Conservation (phyloP, 176 grass and related monocot species). For the Oryza nivara region DNA sequence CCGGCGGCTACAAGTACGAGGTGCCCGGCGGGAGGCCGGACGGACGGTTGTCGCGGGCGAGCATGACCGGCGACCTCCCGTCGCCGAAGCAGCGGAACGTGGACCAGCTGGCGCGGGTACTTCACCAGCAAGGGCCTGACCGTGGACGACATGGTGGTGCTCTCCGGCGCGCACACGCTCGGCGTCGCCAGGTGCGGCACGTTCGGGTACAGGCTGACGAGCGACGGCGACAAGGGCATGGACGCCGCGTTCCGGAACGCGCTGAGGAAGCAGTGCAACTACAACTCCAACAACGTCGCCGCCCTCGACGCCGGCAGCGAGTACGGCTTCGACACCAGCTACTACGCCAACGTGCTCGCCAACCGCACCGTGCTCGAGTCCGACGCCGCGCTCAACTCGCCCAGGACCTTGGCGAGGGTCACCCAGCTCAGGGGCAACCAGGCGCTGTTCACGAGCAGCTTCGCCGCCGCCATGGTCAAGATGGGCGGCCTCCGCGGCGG, state of each 20-base stretch:
- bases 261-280: conserved; percentile 42
- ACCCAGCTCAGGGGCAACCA: conserved; percentile 23
- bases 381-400: conserved; percentile 55
- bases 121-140: conserved; percentile 50
- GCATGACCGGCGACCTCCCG: conserved; percentile 37
- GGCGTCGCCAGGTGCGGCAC: conserved; percentile 34
- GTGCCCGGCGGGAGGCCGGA: conserved; percentile 58
- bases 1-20: conserved; percentile 47
- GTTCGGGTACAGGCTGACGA: conserved; percentile 40
- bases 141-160: conserved; percentile 64
- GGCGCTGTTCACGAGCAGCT: conserved; percentile 36
- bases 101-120: conserved; percentile 36
- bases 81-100: conserved; percentile 34
- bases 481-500: conserved; percentile 48
- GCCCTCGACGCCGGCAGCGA: conserved; percentile 45
- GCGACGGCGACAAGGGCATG: conserved; percentile 43
- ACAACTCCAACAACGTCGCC: conserved; percentile 26
- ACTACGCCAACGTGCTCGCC: conserved; percentile 53
- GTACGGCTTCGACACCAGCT: conserved; percentile 51
- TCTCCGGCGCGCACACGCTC: conserved; percentile 58
- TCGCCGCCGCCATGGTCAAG: conserved; percentile 51
- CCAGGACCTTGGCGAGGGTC: conserved; percentile 22
- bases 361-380: conserved; percentile 51
- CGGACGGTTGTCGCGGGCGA: conserved; percentile 51
- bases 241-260: conserved; percentile 31